Evolutionary conservation across 1,284 basidiomycete genomes (phyloP).

Genomic region (Phylloporus gajari): DNA sequence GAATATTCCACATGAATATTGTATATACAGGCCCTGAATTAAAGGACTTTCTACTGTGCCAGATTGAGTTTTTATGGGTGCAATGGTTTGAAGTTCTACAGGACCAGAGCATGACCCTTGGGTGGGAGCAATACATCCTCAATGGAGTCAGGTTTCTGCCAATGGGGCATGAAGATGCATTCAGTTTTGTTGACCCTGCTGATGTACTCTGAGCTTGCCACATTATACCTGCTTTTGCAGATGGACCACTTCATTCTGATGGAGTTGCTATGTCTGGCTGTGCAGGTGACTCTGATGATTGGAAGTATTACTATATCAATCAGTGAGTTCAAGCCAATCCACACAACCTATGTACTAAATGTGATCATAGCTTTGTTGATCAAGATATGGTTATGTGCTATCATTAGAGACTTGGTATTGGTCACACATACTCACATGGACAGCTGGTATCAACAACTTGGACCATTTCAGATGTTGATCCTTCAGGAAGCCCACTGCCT

Average conservation of each 20-base stretch:
- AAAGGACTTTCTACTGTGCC: too few relatives aligned
- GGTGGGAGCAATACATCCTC: neutral
- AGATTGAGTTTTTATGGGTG: too few relatives aligned
- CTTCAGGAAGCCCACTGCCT: too few relatives aligned
- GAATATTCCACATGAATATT: too few relatives aligned
- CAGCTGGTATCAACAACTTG: too few relatives aligned
- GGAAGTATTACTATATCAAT: neutral
- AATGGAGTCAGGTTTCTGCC: neutral
- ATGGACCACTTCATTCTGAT: neutral
- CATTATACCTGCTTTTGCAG: neutral
- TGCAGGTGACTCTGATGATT: neutral
- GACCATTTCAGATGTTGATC: too few relatives aligned
- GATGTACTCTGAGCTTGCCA: neutral
- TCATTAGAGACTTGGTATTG: neutral
- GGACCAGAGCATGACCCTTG: neutral
- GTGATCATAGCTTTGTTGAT: neutral
- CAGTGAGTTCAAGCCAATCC: neutral
- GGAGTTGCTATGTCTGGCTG: neutral
- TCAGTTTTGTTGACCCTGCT: neutral
- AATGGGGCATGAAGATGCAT: neutral
- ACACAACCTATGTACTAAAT: neutral
- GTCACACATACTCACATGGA: neutral
- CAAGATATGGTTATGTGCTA: neutral
- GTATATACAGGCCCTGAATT: too few relatives aligned
- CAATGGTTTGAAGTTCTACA: neutral